These are phyloP conservation scores for Phytophthora meadii DNA, from an alignment of 352 stramenopile genomes.

Conservation along the genomic window DNA sequence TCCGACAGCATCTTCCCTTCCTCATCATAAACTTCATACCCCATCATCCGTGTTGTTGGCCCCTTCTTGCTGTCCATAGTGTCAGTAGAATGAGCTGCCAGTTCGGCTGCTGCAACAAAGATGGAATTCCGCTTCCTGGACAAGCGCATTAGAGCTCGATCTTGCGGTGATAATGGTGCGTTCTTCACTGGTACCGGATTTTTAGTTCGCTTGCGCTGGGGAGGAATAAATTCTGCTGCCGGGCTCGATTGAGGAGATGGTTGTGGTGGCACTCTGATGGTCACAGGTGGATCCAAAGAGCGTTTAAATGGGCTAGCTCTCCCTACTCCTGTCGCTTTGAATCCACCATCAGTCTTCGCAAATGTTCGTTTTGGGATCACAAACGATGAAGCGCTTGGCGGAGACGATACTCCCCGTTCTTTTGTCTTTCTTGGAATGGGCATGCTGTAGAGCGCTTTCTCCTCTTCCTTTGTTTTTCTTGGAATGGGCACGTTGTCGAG, in stretches of 20 bases:
- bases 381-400: slow-evolving; percentile 28
- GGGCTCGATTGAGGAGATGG: slow-evolving; percentile 15
- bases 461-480: slow-evolving; percentile 13
- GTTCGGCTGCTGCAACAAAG: slow-evolving; percentile 33
- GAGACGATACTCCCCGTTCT: neutral
- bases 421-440: slow-evolving; percentile 29
- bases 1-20: slow-evolving; percentile 35
- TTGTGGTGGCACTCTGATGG: slow-evolving; percentile 2
- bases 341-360: slow-evolving; percentile 13
- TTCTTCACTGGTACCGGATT: slow-evolving; percentile 50
- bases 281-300: neutral
- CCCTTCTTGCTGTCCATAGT: slow-evolving; percentile 9
- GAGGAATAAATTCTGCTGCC: slow-evolving; percentile 2
- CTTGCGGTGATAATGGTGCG: slow-evolving; percentile 30
- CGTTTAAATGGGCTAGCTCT: slow-evolving; percentile 2
- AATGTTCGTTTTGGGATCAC: slow-evolving; percentile 37
- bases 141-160: slow-evolving; percentile 58
- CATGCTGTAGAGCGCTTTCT: slow-evolving; percentile 11
- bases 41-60: slow-evolving; percentile 20
- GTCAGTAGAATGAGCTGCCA: slow-evolving; percentile 14
- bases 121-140: slow-evolving; percentile 69
- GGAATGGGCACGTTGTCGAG: slow-evolving; percentile 30
- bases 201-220: slow-evolving; percentile 45
- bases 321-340: neutral
- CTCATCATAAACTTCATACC: slow-evolving; percentile 43